Evolutionary conservation across 768 basidiomycete genomes (phyloP), one percentile per base, ranked within the genome.

Genomic region (Collybia sp.): DNA sequence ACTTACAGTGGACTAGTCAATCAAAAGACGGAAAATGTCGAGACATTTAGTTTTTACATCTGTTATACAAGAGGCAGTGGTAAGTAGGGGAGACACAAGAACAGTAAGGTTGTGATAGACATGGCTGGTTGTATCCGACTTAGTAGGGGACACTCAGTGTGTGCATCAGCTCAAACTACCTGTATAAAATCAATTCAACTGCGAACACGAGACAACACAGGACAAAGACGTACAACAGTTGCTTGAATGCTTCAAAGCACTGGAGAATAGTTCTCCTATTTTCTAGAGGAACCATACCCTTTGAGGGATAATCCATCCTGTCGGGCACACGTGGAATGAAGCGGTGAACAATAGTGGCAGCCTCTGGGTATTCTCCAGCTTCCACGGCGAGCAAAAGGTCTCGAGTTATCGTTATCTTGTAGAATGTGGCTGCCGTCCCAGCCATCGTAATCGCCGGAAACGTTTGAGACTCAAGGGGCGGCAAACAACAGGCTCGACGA

Each of bases 381-480:
- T 18, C 31, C 44, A 42, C 35, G 13, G 31, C 15, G 12, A 36
- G n/a, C 33, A 46, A 16, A 12, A 51, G 52, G 15, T 46, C 30
- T 15, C 12, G 13, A 8, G 54, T 58, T 35, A 66, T 49, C 12
- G 52, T 37, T 31, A 61, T 44, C 32, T 51, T 43, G 46, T 63
- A 60, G 42, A 67, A 66, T 17, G 46, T 47, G 8, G 65, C 62
- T 16, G 44, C 41, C 5, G 57, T 50, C n/a, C 65, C 62, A 16
- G 56, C 42, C 55, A 66, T 58, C 1, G 53, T 53, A 48, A 68
- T 60, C 42, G 42, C 58, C 9, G 66, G 59, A 39, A 65, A 50
- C 13, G 40, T 46, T 42, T 52, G 51, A n/a, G 12, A 30, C 6
- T 46, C 32, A n/a, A 67, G 46, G 6, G 34, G 33, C 12, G 53